Evolutionary conservation across 352 stramenopile genomes (phyloP).

Genomic region (Phytopythium chamaehyphon): DNA sequence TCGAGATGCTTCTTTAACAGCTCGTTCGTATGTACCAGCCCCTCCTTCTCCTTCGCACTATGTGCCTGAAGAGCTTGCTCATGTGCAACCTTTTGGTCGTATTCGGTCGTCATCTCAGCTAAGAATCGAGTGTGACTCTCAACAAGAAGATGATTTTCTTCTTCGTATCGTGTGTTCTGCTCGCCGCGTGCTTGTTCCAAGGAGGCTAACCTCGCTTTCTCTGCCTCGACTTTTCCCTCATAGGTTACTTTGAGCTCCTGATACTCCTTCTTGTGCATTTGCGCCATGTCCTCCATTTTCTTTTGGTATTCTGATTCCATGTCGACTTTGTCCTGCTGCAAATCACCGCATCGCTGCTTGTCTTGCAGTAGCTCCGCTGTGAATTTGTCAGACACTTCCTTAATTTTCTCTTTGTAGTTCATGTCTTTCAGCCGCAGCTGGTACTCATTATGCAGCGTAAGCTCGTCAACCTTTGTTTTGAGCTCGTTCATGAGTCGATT

Average conservation of each 20-base stretch:
- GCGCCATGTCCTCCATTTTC: conserved; percentile 88
- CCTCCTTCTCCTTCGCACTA: conserved; percentile 55
- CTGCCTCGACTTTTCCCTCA: conserved; percentile 88
- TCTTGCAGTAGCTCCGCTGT: conserved; percentile 92
- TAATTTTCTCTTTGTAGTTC: conserved; percentile 95
- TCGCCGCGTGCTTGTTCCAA: conserved; percentile 71
- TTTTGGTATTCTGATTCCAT: conserved; percentile 91
- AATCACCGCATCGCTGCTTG: conserved; percentile 85
- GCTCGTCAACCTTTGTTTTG: conserved; percentile 93
- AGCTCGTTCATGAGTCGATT: conserved; percentile 90
- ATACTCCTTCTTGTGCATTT: conserved; percentile 85
- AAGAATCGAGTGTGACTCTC: conserved; percentile 84
- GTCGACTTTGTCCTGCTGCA: conserved; percentile 88
- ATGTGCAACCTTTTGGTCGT: conserved; percentile 85
- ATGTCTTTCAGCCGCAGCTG: conserved; percentile 94
- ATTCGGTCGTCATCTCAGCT: conserved; percentile 91
- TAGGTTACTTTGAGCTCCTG: conserved; percentile 90
- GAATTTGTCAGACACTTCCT: conserved; percentile 94
- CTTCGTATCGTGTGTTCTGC: conserved; percentile 67
- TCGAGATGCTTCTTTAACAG: conserved; percentile 89
- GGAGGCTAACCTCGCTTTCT: conserved; percentile 87
- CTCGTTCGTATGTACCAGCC: conserved; percentile 86
- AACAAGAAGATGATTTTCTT: conserved; percentile 74
- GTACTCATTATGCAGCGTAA: conserved; percentile 94
- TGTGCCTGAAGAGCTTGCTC: conserved; percentile 78